Conservation (phyloP, 2,329 filamentous ascomycete species). For the Colletotrichum salicis region DNA sequence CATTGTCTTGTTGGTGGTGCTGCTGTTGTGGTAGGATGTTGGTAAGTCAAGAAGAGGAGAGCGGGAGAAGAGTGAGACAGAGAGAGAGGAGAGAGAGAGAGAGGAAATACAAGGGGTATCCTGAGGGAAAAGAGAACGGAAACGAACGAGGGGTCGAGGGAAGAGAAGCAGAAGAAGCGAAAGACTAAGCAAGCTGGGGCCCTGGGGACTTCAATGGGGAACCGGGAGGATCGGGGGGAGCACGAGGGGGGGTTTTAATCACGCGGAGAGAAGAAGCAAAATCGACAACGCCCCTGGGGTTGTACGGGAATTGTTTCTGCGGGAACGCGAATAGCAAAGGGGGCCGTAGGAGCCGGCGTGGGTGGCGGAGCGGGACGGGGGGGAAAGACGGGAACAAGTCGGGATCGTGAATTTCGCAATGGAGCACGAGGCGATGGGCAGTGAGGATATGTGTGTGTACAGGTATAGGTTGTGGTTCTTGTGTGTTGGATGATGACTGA, state of each 20-base stretch:
- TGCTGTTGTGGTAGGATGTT: not conserved
- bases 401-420: slow-evolving; percentile 10
- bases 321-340: not conserved
- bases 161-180: not conserved
- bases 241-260: slow-evolving; percentile 19
- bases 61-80: not conserved
- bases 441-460: not conserved
- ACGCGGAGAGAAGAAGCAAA: slow-evolving; percentile 11
- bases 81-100: not conserved
- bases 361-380: slow-evolving; percentile 14
- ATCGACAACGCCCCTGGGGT: not conserved
- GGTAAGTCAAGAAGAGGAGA: slow-evolving; percentile 2
- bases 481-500: slow-evolving; percentile 1
- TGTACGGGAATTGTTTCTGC: not conserved
- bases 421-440: not conserved
- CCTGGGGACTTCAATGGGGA: not conserved
- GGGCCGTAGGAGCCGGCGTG: not conserved
- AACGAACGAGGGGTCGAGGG: not conserved
- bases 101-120: not conserved
- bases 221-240: not conserved
- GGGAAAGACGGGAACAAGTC: slow-evolving; percentile 5
- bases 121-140: not conserved
- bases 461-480: not conserved
- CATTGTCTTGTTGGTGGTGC: slow-evolving; percentile 16
- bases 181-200: not conserved